phyloP scores from a whole-genome alignment of 2,329 filamentous ascomycete genomes.

The Penicillium sp. region DNA sequence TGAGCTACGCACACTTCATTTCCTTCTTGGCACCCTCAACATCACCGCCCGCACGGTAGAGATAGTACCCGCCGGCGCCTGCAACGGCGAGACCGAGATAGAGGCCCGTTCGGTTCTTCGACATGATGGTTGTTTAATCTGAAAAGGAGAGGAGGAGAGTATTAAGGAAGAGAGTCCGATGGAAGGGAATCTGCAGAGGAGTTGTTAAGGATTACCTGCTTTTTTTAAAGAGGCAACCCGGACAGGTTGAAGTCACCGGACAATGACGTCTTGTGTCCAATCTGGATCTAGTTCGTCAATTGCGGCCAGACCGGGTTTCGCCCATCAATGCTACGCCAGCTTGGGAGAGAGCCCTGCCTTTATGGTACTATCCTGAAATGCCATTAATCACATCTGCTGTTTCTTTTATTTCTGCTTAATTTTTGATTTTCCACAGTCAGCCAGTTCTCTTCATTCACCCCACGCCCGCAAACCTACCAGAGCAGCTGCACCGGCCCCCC shows the following conservation, averaged over 20 bases:
- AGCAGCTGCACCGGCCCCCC: constrained; percentile 16
- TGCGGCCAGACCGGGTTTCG: constrained; percentile 1
- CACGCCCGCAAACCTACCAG: background rate
- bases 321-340: background rate
- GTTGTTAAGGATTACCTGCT: background rate
- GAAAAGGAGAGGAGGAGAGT: background rate
- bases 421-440: background rate
- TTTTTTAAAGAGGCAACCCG: constrained; percentile 12
- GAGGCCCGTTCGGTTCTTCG: constrained; percentile 40
- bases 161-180: background rate
- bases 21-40: constrained; percentile 84
- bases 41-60: constrained; percentile 83
- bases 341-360: too few species aligned
- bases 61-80: constrained; percentile 81
- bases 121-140: constrained; percentile 30
- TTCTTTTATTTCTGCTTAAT: background rate
- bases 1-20: constrained; percentile 70
- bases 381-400: background rate
- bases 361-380: too few species aligned
- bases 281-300: constrained; percentile 1
- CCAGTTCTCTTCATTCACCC: background rate
- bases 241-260: constrained; percentile 14
- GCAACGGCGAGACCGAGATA: constrained; percentile 62
- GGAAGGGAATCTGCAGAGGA: background rate
- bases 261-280: constrained; percentile 24